Evolutionary conservation across 2,329 filamentous ascomycete species (phyloP).

Genomic region (Aspergillus neoniger): DNA sequence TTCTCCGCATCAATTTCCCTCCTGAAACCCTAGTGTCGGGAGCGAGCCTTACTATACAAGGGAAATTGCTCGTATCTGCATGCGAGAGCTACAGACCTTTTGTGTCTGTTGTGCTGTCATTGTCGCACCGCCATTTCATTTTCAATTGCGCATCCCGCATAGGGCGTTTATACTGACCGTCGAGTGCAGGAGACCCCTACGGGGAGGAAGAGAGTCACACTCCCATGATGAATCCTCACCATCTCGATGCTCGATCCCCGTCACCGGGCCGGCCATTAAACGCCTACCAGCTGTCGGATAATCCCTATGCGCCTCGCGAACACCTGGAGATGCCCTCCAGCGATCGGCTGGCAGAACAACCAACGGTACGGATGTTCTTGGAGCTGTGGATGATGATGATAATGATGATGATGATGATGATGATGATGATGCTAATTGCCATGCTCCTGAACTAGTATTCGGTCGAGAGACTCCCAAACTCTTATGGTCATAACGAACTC

Average conservation of each 20-base stretch:
- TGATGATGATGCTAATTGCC: slow-evolving; percentile 13
- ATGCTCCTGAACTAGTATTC: slow-evolving; percentile 57
- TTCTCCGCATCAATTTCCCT: slow-evolving; percentile 24
- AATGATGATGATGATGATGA: background rate
- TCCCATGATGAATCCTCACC: slow-evolving; percentile 56
- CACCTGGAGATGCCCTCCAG: slow-evolving; percentile 70
- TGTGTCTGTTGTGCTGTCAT: background rate
- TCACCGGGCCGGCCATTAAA: slow-evolving; percentile 75
- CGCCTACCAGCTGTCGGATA: slow-evolving; percentile 81
- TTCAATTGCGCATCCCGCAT: background rate
- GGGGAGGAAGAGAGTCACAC: slow-evolving; percentile 46
- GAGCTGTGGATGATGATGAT: background rate
- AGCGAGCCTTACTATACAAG: slow-evolving; percentile 4
- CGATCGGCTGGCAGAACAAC: slow-evolving; percentile 79
- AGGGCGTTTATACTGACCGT: slow-evolving; percentile 24
- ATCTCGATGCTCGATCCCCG: slow-evolving; percentile 62
- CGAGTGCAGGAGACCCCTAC: slow-evolving; percentile 39
- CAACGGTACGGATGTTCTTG: slow-evolving; percentile 63
- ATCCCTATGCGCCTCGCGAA: slow-evolving; percentile 62
- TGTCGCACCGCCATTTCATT: background rate
- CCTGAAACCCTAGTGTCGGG: slow-evolving; percentile 22
- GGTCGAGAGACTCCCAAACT: slow-evolving; percentile 66
- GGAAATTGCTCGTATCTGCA: background rate
- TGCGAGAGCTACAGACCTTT: background rate
- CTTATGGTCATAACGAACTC: slow-evolving; percentile 63